Base-by-base conservation (phyloP, 1,139 yeast species). In the Debaryomycetaceae sp. region DNA sequence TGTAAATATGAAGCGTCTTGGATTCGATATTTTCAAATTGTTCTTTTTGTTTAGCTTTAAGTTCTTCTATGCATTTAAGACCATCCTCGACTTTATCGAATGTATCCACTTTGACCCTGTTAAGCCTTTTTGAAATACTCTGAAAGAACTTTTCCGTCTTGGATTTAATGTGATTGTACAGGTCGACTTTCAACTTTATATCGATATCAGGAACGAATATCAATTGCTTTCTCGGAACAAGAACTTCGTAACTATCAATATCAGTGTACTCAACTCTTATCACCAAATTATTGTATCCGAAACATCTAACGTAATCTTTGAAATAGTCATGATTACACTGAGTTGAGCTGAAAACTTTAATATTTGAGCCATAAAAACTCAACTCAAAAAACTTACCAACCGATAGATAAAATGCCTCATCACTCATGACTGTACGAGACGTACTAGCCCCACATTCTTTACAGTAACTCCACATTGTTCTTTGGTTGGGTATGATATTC, bases 391-490 rank as follows among this genome's bases (percentile, higher is more conserved):
- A 94, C 56, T 92, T 94, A 0, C 98, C 98, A 58, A 94, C 81
- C 0, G 98, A 91, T 48, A 83, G 82, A 54, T 84, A 88, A 83
- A 95, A 91, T 0, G 97, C 83, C 22, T 83, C 84, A 40, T 88
- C 92, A 51, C 87, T 85, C 85, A 94, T 80, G n/a, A 88, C 87
- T 17, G 82, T 67, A 11, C 87, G 81, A 0, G 97, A 95, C 3
- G 95, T 83, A 0, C 85, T 73, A 35, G 73, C 76, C 15, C 81
- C 77, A 58, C 99, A 94, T 38, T 71, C 73, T 43, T 84, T 87
- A 61, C 99, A 94, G 48, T 78, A 81, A 58, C 96, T 87, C 98
- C 98, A 94, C 73, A 91, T 84, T 36, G 89, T 68, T 37, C 94
- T 79, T 44, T 67, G 70, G 40, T 67, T 65, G 11, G 7, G 11